Conservation (phyloP, 306 rosid species). For the Vigna mungo region DNA sequence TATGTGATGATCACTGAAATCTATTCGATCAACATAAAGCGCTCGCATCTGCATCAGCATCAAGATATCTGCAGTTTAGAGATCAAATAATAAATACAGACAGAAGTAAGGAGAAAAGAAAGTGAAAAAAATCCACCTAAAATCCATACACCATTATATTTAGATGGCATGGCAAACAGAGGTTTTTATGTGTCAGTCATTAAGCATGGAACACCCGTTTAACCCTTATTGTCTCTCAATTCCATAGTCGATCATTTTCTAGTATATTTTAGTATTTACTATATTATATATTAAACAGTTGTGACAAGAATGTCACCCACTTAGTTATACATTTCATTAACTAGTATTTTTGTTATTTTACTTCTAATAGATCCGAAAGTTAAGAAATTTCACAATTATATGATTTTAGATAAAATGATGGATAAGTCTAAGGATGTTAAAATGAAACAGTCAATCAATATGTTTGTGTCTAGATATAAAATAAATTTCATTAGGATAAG, state of each 20-base stretch:
- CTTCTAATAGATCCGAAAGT: constrained; percentile 2
- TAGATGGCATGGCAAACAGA: constrained; percentile 24
- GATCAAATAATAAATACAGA: constrained; percentile 34
- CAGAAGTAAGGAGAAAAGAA: constrained; percentile 2
- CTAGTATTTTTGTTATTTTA: constrained; percentile 13
- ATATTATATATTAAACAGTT: constrained; percentile 1
- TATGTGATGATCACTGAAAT: constrained; percentile 84
- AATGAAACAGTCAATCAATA: background rate
- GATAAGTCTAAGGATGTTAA: constrained; percentile 9
- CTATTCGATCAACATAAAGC: constrained; percentile 67
- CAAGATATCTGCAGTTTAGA: constrained; percentile 50
- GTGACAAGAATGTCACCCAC: constrained; percentile 24
- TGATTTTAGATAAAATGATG: constrained; percentile 9
- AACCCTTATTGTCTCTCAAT: background rate
- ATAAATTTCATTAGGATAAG: constrained; percentile 4
- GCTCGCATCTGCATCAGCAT: constrained; percentile 80
- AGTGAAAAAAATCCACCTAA: constrained; percentile 20
- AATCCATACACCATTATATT: constrained; percentile 9
- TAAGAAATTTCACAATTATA: background rate
- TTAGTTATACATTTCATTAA: constrained; percentile 15
- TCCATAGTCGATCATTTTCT: background rate
- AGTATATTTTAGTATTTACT: background rate
- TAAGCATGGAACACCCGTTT: constrained; percentile 17
- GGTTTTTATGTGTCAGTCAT: constrained; percentile 4
- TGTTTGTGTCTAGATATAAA: background rate